These are phyloP conservation scores for Stentor roeselii DNA, from an alignment of 73 alveolate genomes.

Conservation along the genomic window DNA sequence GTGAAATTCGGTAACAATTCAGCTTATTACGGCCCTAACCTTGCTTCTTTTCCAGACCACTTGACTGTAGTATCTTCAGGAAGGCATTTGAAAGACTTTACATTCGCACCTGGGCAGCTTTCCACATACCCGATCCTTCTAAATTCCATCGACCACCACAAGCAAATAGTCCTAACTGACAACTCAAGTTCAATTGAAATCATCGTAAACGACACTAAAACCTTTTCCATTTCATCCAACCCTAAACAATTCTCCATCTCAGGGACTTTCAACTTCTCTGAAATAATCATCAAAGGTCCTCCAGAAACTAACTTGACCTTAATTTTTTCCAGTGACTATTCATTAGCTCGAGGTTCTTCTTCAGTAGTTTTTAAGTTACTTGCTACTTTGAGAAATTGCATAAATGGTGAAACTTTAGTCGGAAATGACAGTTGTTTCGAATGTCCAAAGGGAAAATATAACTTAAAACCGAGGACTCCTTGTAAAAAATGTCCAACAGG, in stretches of 20 bases:
- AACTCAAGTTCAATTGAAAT: conserved; percentile 14
- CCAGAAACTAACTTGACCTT: conserved; percentile 21
- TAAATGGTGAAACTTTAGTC: conserved; percentile 45
- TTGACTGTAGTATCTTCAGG: neutral
- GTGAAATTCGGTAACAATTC: conserved; percentile 10
- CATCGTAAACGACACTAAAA: neutral
- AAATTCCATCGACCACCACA: conserved; percentile 20
- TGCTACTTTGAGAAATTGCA: conserved; percentile 36
- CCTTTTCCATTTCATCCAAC: neutral
- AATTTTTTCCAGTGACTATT: neutral
- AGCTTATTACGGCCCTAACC: conserved; percentile 30
- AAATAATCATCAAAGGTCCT: conserved; percentile 5
- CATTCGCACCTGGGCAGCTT: conserved; percentile 27
- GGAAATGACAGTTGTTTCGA: conserved; percentile 25
- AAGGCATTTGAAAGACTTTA: neutral
- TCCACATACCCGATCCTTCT: conserved; percentile 20
- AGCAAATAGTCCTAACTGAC: conserved; percentile 16
- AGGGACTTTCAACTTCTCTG: conserved; percentile 29
- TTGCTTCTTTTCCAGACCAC: neutral
- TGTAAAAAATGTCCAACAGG: conserved; percentile 30
- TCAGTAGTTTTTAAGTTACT: neutral
- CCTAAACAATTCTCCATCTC: conserved; percentile 15
- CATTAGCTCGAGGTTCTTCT: neutral
- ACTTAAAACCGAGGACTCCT: neutral
- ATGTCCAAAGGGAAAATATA: conserved; percentile 36